phyloP scores from a whole-genome alignment of 2,329 filamentous ascomycete species.

The Hypoxylon sp. region DNA sequence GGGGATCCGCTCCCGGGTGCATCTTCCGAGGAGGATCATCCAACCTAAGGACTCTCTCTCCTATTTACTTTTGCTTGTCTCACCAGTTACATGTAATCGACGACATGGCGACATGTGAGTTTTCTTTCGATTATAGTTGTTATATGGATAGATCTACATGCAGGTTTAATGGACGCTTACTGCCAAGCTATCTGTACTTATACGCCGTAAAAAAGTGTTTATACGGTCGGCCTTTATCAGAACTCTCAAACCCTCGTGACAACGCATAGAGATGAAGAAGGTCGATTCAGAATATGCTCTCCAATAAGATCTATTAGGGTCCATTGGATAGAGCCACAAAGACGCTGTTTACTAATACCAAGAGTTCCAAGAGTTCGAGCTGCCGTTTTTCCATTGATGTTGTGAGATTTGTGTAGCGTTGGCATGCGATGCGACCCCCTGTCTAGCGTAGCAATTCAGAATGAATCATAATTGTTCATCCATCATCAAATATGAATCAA shows the following conservation, averaged over 20 bases:
- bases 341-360: neutral
- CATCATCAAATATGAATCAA: constrained; percentile 22
- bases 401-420: neutral
- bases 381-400: neutral
- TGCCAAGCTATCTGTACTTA: neutral
- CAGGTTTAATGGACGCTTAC: neutral
- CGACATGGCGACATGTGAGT: neutral
- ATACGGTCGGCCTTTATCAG: neutral
- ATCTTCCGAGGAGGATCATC: neutral
- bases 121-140: neutral
- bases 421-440: constrained; percentile 3
- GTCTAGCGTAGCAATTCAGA: neutral
- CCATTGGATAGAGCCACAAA: neutral
- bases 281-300: neutral
- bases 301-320: neutral
- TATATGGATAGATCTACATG: neutral
- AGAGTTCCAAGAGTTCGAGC: neutral
- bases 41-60: neutral
- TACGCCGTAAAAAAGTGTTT: neutral
- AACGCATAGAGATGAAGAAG: neutral
- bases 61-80: too few species aligned
- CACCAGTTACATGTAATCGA: too few species aligned
- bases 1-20: constrained; percentile 1
- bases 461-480: constrained; percentile 38
- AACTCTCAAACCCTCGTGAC: neutral